Evolutionary conservation across 2,329 filamentous ascomycete genomes (phyloP).

Genomic region (Aspergillus sp.): DNA sequence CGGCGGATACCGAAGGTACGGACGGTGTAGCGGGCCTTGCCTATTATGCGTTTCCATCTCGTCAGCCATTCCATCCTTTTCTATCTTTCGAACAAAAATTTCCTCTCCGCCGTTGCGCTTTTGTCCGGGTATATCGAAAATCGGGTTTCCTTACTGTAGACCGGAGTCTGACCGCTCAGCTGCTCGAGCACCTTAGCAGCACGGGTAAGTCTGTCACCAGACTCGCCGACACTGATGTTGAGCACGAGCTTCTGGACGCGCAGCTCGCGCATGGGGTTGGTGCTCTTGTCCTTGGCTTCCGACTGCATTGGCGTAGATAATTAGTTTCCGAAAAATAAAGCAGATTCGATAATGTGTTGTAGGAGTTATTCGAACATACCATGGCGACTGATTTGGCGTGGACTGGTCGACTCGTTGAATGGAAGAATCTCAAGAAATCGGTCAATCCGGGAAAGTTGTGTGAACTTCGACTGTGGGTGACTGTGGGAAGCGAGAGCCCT

Average conservation of each 20-base stretch:
- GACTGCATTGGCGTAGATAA: slow-evolving; percentile 49
- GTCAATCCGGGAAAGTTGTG: slow-evolving; percentile 26
- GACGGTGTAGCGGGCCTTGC: slow-evolving; percentile 99
- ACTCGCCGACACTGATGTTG: slow-evolving; percentile 99
- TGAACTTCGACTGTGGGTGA: slow-evolving; percentile 39
- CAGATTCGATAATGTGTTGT: slow-evolving; percentile 6
- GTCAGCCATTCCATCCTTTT: slow-evolving; percentile 17
- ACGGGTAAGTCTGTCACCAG: slow-evolving; percentile 99
- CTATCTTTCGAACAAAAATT: not conserved
- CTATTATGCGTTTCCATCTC: slow-evolving; percentile 46
- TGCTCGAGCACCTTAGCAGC: slow-evolving; percentile 99
- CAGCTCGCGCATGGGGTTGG: slow-evolving; percentile 99
- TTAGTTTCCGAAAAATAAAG: slow-evolving; percentile 3
- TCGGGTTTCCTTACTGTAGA: slow-evolving; percentile 77
- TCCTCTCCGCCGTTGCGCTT: not conserved
- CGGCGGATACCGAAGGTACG: slow-evolving; percentile 99
- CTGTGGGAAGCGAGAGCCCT: slow-evolving; percentile 39
- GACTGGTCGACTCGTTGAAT: slow-evolving; percentile 40
- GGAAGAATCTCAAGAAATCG: slow-evolving; percentile 28
- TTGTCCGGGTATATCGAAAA: slow-evolving; percentile 8
- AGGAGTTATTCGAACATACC: slow-evolving; percentile 38
- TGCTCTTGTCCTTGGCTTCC: slow-evolving; percentile 73
- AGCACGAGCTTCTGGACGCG: slow-evolving; percentile 99
- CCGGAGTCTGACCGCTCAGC: slow-evolving; percentile 97
- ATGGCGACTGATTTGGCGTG: slow-evolving; percentile 48